Evolutionary conservation across 2,329 filamentous ascomycete species (phyloP), one percentile per base, ranked within the genome.

Genomic region (Ophiocordyceps australis): DNA sequence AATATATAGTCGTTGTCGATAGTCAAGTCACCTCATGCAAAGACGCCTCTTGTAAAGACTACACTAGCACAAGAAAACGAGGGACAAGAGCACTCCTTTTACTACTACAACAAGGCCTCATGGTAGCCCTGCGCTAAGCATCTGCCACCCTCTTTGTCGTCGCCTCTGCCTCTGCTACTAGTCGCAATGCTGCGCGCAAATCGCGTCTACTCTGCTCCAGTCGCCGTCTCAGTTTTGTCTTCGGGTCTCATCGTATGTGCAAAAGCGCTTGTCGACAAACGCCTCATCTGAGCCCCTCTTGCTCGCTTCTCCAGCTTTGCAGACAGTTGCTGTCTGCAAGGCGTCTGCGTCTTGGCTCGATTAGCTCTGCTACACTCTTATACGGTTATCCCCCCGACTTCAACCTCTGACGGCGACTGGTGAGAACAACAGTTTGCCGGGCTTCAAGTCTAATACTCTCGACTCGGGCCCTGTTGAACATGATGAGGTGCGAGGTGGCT

Each of bases 221-320:
- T 73, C 65, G 66, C 59, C 62, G 55, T 65, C 64, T 62, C 56
- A 51, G 62, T 57, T 54, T 57, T 53, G 65, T 67, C 61, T 46
- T 57, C 64, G 64, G 62, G 64, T 65, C 49, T 56, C 46, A 57
- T 65, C 57, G 47, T 57, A 6, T 55, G 47, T 57, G 64, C 57
- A 58, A 60, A 57, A 55, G 46, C 35, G 32, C n/a, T n/a, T n/a
- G n/a, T n/a, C n/a, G n/a, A n/a, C n/a, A n/a, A n/a, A n/a, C n/a
- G n/a, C n/a, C n/a, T n/a, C n/a, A n/a, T n/a, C n/a, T n/a, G n/a
- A n/a, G n/a, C n/a, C n/a, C n/a, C n/a, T n/a, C n/a, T n/a, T n/a
- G n/a, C n/a, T n/a, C n/a, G n/a, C n/a, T n/a, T n/a, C n/a, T n/a
- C n/a, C n/a, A n/a, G n/a, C n/a, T n/a, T n/a, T n/a, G 43, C 35